A percentile compares a stretch with the other conserved stretches of the same genome.
Evolutionary conservation across 371 early-diverging fungal genomes (phyloP).

Genomic region (Mucor indicus): DNA sequence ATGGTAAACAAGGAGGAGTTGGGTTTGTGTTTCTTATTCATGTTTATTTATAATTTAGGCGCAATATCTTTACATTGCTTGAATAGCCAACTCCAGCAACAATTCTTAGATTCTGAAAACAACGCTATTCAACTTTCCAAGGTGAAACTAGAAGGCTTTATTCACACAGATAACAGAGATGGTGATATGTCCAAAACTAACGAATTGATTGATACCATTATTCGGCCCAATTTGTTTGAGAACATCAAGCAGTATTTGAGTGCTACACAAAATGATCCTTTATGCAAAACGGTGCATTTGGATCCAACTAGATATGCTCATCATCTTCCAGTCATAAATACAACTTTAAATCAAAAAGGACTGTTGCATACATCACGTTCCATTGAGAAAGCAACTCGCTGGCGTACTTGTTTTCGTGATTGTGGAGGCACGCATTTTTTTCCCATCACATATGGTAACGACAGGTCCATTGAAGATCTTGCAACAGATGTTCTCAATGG

Average conservation of each 20-base stretch:
- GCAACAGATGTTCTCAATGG: slow-evolving; percentile 30
- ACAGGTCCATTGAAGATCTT: slow-evolving; percentile 18
- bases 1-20: slow-evolving; percentile 13
- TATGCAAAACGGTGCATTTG: slow-evolving; percentile 5
- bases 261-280: not conserved
- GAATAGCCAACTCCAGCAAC: slow-evolving; percentile 14
- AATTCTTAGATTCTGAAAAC: slow-evolving; percentile 9
- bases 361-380: slow-evolving; percentile 12
- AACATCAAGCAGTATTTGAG: slow-evolving; percentile 4
- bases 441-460: slow-evolving; percentile 8
- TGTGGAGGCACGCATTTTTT: slow-evolving; percentile 27
- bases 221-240: slow-evolving; percentile 16
- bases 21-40: not conserved
- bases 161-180: not conserved
- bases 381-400: slow-evolving; percentile 26
- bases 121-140: not conserved
- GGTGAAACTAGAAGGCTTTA: slow-evolving; percentile 11
- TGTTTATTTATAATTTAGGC: slow-evolving; percentile 1
- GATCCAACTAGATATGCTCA: slow-evolving; percentile 16
- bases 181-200: slow-evolving; percentile 2
- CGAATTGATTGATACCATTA: slow-evolving; percentile 16
- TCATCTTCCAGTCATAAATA: slow-evolving; percentile 15
- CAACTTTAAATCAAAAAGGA: not conserved
- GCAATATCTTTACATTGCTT: slow-evolving; percentile 22
- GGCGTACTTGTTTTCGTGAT: slow-evolving; percentile 37